Evolutionary conservation across 208 protist species (phyloP), one percentile per base, ranked within the genome.

Genomic region (Porcisia deanei): DNA sequence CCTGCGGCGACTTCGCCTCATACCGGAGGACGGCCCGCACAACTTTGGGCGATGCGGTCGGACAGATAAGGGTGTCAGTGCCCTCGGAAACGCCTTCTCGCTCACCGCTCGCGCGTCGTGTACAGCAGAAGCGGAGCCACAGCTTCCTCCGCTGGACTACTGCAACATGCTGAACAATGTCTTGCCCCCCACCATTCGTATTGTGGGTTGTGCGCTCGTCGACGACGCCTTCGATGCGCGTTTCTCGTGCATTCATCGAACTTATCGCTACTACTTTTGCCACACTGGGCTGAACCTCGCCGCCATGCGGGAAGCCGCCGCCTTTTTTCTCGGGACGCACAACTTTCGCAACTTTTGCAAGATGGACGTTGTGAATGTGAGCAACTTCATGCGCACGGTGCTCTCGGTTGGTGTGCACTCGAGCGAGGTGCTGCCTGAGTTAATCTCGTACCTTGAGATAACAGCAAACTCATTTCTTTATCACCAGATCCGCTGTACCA

Each of bases 281-380:
- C 91, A 97, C 75, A 73, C 79, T n/a, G 91, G 89, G 16, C 76
- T 97, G 9, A 85, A 97, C 79, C 34, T 98, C 3, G 85, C 79
- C 34, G 89, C 83, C 59, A 99, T 99, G 98, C 89, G 82, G 16
- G 71, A 94, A 70, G 98, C 95, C 3, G 92, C 91, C 1, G 59
- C 67, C 25, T 75, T 80, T 39, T 89, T 99, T 39, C 72, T 98
- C 25, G 99, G 99, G 30, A 84, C 85, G n/a, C 98, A 99, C 83
- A 98, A 98, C 85, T 99, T 98, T 81, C 88, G 96, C 53, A 99
- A 99, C 85, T 99, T 99, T 73, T 99, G 98, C 85, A 99, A 99
- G 77, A 97, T 98, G 73, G 97, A 99, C 81, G 91, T 98, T 20
- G 88, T 97, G 47, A 95, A 97, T 70, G 96, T 98, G 12, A 89